Percentiles rank a stretch among this genome's conserved stretches.
Evolutionary conservation across 2,329 filamentous ascomycete genomes (phyloP).

Genomic region (Scorias spongiosa): DNA sequence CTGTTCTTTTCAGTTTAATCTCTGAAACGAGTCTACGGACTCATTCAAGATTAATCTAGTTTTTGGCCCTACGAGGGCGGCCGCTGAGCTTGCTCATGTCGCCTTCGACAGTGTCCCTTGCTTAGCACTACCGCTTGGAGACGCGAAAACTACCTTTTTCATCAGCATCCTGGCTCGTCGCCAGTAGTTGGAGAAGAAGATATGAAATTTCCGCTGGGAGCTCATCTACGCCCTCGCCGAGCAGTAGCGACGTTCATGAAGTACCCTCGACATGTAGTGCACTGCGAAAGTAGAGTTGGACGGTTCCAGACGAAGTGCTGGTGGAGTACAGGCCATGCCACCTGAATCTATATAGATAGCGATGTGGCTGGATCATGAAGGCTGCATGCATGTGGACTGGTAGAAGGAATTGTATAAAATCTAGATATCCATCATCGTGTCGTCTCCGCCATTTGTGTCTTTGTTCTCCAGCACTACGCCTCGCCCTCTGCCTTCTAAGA

Average conservation of each 20-base stretch:
- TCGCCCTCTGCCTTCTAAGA: conserved; percentile 74
- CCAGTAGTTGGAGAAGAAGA: not conserved
- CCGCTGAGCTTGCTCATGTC: conserved; percentile 62
- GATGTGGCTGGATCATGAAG: too few species aligned
- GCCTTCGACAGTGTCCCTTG: conserved; percentile 54
- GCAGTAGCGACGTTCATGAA: too few species aligned
- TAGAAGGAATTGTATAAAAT: not conserved
- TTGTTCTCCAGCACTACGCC: conserved; percentile 53
- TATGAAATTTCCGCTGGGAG: not conserved
- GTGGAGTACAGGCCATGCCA: too few species aligned
- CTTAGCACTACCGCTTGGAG: conserved; percentile 60
- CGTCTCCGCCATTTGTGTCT: conserved; percentile 51
- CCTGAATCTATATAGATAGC: too few species aligned
- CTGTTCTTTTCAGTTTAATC: conserved; percentile 92
- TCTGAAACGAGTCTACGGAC: conserved; percentile 67
- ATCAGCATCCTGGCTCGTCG: conserved; percentile 2
- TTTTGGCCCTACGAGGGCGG: conserved; percentile 43
- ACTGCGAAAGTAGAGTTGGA: too few species aligned
- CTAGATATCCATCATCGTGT: conserved; percentile 59
- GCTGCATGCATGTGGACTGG: too few species aligned
- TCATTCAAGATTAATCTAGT: conserved; percentile 71
- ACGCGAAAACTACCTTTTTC: conserved; percentile 40
- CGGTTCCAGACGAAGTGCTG: too few species aligned
- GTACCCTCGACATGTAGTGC: too few species aligned
- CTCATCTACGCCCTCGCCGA: too few species aligned